These are phyloP conservation scores for Cucumis hystrix DNA, from an alignment of 306 rosid genomes.

Conservation along the genomic window DNA sequence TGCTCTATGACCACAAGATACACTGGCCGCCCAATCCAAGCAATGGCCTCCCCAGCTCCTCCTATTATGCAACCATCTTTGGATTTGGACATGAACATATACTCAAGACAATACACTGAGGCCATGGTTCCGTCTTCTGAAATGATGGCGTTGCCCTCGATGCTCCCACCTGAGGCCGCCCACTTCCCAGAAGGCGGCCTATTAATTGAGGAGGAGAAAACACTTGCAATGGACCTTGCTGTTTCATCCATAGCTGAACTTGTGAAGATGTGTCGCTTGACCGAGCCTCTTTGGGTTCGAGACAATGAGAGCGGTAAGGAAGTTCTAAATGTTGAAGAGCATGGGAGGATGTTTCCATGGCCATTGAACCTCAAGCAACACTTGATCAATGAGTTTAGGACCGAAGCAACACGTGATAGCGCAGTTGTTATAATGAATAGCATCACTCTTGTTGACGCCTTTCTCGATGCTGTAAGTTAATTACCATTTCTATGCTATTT, in stretches of 20 bases:
- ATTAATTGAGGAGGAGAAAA: slow-evolving; percentile 55
- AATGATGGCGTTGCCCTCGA: slow-evolving; percentile 43
- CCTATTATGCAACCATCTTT: slow-evolving; percentile 42
- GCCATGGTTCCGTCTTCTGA: slow-evolving; percentile 34
- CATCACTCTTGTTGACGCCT: slow-evolving; percentile 84
- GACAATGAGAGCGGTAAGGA: slow-evolving; percentile 39
- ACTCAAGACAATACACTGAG: slow-evolving; percentile 54
- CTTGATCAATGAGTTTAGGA: slow-evolving; percentile 35
- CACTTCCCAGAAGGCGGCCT: slow-evolving; percentile 37
- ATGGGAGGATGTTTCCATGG: slow-evolving; percentile 48
- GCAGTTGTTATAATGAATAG: slow-evolving; percentile 90
- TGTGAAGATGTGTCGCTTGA: slow-evolving; percentile 47
- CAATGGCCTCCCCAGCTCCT: slow-evolving; percentile 25
- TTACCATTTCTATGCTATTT: neutral
- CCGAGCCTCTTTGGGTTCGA: slow-evolving; percentile 64
- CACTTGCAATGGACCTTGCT: slow-evolving; percentile 65
- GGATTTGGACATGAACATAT: slow-evolving; percentile 83
- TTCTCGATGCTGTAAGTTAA: slow-evolving; percentile 65
- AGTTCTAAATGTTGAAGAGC: slow-evolving; percentile 62
- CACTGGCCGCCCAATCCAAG: slow-evolving; percentile 38
- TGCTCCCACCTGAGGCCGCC: slow-evolving; percentile 39
- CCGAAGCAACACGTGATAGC: slow-evolving; percentile 58
- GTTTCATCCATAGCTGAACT: slow-evolving; percentile 51
- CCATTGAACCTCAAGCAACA: slow-evolving; percentile 41
- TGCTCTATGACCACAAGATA: slow-evolving; percentile 63